A percentile compares a stretch with the other conserved stretches of the same genome.
Evolutionary conservation across 2,329 filamentous ascomycete species (phyloP).

Genomic region (Fusarium beomiforme): DNA sequence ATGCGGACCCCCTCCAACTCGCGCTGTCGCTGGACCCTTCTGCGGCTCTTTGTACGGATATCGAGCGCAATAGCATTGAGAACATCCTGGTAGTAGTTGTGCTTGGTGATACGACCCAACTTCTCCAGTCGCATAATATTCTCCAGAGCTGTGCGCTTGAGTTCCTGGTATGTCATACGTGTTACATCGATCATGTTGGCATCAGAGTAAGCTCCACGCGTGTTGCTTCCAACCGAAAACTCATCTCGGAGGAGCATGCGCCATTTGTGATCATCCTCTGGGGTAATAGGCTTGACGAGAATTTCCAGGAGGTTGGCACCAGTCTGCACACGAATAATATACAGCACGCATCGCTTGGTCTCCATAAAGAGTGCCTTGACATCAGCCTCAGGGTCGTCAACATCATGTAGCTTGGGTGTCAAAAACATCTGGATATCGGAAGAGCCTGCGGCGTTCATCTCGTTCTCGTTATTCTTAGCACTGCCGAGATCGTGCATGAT

Average conservation of each 20-base stretch:
- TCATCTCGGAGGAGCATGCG: slow-evolving; percentile 83
- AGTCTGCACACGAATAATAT: slow-evolving; percentile 96
- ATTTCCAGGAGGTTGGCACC: slow-evolving; percentile 95
- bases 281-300: slow-evolving; percentile 85
- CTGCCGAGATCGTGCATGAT: slow-evolving; percentile 94
- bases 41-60: slow-evolving; percentile 95
- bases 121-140: slow-evolving; percentile 92
- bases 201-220: slow-evolving; percentile 89
- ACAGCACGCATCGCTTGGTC: slow-evolving; percentile 95
- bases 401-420: slow-evolving; percentile 87
- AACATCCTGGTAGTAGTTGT: slow-evolving; percentile 97
- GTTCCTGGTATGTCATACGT: slow-evolving; percentile 86
- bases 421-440: slow-evolving; percentile 92
- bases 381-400: slow-evolving; percentile 92
- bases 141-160: slow-evolving; percentile 92
- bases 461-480: slow-evolving; percentile 94
- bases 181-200: slow-evolving; percentile 89
- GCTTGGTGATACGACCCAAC: slow-evolving; percentile 84
- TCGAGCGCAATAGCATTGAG: slow-evolving; percentile 96
- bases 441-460: slow-evolving; percentile 86
- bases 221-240: slow-evolving; percentile 71
- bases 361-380: slow-evolving; percentile 96
- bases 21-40: slow-evolving; percentile 88
- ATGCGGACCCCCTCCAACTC: slow-evolving; percentile 86
- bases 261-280: slow-evolving; percentile 93